A percentile compares a stretch with the other conserved stretches of the same genome.
Evolutionary conservation across 352 stramenopile genomes (phyloP).

Genomic region (Plasmopara muralis): DNA sequence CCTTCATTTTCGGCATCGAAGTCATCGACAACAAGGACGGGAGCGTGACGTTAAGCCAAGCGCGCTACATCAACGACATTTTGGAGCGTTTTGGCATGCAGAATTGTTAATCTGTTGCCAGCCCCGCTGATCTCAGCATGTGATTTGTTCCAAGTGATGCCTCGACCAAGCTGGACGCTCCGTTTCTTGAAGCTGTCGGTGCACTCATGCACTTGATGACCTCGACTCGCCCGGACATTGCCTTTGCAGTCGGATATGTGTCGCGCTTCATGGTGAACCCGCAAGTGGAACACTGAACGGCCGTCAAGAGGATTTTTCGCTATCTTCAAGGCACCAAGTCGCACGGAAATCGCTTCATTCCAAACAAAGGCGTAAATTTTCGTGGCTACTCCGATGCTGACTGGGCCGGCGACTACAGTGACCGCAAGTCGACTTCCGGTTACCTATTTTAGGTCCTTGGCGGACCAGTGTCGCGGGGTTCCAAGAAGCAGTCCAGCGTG

Average conservation of each 20-base stretch:
- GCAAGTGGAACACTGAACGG: constrained; percentile 12
- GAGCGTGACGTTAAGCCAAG: background rate
- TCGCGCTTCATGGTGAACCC: constrained; percentile 16
- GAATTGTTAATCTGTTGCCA: background rate
- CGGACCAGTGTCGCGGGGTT: background rate
- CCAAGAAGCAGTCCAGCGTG: constrained; percentile 2
- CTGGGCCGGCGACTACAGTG: background rate
- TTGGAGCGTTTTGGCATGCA: background rate
- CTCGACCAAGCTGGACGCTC: background rate
- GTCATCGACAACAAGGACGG: background rate
- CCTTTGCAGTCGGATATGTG: constrained; percentile 8
- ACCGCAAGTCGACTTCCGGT: constrained; percentile 1
- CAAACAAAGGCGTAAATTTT: background rate
- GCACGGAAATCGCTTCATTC: constrained; percentile 6
- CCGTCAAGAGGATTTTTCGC: constrained; percentile 6
- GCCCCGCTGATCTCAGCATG: background rate
- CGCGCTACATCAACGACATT: background rate
- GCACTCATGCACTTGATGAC: constrained; percentile 20
- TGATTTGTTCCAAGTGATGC: background rate
- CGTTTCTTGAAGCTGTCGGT: constrained; percentile 9
- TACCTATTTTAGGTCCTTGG: too few species aligned
- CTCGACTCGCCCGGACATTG: constrained; percentile 11
- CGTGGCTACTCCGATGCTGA: background rate
- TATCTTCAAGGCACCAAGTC: constrained; percentile 14
- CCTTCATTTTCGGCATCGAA: background rate